These are phyloP conservation scores for Pseudogymnoascus sp. DNA, from an alignment of 2,329 filamentous ascomycete genomes.

Conservation along the genomic window DNA sequence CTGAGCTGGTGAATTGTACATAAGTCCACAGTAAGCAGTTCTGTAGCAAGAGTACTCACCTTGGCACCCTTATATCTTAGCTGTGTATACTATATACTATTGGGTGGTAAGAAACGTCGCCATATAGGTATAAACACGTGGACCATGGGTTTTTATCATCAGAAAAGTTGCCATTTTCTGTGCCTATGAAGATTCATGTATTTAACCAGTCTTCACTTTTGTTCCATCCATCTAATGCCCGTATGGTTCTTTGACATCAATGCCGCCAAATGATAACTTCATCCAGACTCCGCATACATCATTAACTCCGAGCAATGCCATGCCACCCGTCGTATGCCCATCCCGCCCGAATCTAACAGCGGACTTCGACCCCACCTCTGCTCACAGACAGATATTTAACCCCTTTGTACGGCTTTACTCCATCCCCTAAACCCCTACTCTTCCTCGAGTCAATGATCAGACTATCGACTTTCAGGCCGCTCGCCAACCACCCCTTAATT, in stretches of 20 bases:
- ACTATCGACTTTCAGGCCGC: conserved; percentile 60
- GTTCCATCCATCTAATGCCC: background rate
- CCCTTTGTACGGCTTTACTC: conserved; percentile 91
- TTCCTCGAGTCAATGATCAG: conserved; percentile 66
- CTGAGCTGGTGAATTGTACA: background rate
- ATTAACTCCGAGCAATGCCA: conserved; percentile 7
- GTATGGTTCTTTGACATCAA: background rate
- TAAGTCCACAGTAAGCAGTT: background rate
- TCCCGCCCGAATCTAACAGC: conserved; percentile 35
- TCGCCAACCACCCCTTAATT: conserved; percentile 61
- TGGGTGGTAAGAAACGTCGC: background rate
- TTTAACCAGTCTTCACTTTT: background rate
- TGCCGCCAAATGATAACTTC: background rate
- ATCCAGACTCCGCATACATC: conserved; percentile 2
- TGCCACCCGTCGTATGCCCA: background rate
- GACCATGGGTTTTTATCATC: background rate
- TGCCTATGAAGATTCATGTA: background rate
- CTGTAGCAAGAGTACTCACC: background rate
- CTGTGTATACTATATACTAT: background rate
- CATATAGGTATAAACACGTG: background rate
- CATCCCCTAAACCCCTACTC: conserved; percentile 77
- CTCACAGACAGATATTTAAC: conserved; percentile 89
- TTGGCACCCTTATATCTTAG: background rate
- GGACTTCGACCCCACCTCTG: conserved; percentile 55
- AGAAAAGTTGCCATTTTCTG: background rate